Evolutionary conservation across 192 early-diverging fungal species (phyloP).

Genomic region (Kickxella alabastrina): DNA sequence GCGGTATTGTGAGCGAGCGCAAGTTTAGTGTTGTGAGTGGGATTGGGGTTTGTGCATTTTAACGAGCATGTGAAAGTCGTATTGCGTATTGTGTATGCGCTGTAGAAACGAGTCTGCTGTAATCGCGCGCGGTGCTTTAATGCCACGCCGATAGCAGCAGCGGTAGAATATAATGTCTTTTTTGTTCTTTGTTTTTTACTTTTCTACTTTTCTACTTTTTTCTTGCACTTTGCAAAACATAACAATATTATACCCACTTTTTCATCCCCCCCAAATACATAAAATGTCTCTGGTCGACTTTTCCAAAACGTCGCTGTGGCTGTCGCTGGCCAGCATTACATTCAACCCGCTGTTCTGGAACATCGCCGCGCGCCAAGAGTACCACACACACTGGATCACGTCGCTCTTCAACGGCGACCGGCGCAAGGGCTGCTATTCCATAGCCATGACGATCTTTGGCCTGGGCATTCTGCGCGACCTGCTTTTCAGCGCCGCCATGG

Average conservation of each 20-base stretch:
- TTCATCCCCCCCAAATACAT: too few relatives aligned
- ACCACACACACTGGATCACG: constrained; percentile 68
- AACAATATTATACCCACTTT: background rate
- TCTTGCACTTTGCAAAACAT: background rate
- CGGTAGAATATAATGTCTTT: too few relatives aligned
- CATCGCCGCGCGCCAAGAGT: constrained; percentile 79
- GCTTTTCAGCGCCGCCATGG: constrained; percentile 68
- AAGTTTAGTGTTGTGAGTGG: background rate
- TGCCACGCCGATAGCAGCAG: too few relatives aligned
- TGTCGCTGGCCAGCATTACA: constrained; percentile 64
- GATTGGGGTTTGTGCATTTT: background rate
- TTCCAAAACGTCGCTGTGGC: constrained; percentile 62
- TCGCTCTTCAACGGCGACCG: constrained; percentile 64
- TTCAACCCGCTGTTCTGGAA: constrained; percentile 94
- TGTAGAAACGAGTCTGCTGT: too few relatives aligned
- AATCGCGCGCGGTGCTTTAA: too few relatives aligned
- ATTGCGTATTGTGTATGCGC: too few relatives aligned
- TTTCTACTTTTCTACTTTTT: background rate
- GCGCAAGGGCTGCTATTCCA: constrained; percentile 70
- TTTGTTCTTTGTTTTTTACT: background rate
- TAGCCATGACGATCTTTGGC: constrained; percentile 77
- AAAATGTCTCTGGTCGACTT: constrained; percentile 68
- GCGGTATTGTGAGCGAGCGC: too few relatives aligned
- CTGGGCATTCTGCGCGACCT: constrained; percentile 81
- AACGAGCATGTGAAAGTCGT: background rate